A percentile compares a stretch with the other conserved stretches of the same genome.
Evolutionary conservation across 768 basidiomycete species (phyloP).

Genomic region (Collybia sordida): DNA sequence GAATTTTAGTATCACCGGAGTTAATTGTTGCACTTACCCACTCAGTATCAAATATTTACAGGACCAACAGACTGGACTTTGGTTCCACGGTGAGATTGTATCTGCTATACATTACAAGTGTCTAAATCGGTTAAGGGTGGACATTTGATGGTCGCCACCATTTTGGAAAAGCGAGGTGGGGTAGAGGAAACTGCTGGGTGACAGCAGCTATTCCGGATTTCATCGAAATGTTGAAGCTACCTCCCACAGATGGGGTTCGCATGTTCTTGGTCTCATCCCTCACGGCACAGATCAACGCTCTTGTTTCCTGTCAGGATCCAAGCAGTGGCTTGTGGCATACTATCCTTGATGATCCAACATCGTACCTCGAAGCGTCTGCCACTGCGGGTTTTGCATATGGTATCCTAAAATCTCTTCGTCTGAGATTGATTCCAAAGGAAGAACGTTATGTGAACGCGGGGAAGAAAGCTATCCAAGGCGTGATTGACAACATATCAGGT

Average conservation of each 20-base stretch:
- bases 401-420: constrained; percentile 41
- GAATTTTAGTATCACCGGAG: constrained; percentile 9
- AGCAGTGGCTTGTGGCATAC: constrained; percentile 54
- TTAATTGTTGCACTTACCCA: background rate
- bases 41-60: constrained; percentile 43
- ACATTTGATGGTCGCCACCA: constrained; percentile 46
- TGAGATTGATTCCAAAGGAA: constrained; percentile 41
- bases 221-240: constrained; percentile 43
- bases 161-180: constrained; percentile 49
- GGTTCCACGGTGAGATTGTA: constrained; percentile 42
- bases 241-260: constrained; percentile 39
- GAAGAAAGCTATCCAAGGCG: constrained; percentile 38
- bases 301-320: constrained; percentile 43
- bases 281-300: constrained; percentile 45
- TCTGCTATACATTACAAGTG: background rate
- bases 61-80: constrained; percentile 42
- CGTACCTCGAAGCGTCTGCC: constrained; percentile 50
- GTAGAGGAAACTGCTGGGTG: constrained; percentile 56
- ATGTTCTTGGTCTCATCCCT: constrained; percentile 40
- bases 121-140: constrained; percentile 30
- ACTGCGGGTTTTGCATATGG: constrained; percentile 51
- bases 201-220: constrained; percentile 47
- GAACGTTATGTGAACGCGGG: constrained; percentile 35
- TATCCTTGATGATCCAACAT: constrained; percentile 47
- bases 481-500: constrained; percentile 43